Conservation (phyloP, 768 basidiomycete genomes). For the Crucibulum laeve region DNA sequence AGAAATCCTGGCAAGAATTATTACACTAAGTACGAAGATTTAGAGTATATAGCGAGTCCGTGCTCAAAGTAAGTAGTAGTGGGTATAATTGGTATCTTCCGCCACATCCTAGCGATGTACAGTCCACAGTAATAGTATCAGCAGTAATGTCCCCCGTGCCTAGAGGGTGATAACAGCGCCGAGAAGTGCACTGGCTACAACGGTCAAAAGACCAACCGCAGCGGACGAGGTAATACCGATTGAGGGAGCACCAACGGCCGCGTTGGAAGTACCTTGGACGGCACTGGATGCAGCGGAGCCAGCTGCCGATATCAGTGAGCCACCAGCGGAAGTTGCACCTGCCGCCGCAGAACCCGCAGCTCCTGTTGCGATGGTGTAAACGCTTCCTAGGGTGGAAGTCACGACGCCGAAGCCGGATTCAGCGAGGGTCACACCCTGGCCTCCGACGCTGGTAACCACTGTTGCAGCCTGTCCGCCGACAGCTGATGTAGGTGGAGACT, state of each 20-base stretch:
- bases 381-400: conserved; percentile 49
- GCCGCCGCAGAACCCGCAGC: conserved; percentile 23
- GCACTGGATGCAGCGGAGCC: conserved; percentile 17
- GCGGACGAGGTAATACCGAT: conserved; percentile 23
- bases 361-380: conserved; percentile 46
- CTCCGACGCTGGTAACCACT: conserved; percentile 55
- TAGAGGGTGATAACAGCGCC: conserved; percentile 36
- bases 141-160: no score
- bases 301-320: no score
- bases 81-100: no score
- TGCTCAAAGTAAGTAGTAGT: no score
- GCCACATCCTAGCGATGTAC: no score
- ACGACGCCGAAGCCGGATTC: conserved; percentile 31
- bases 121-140: no score
- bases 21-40: no score
- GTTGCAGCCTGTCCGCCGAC: conserved; percentile 48
- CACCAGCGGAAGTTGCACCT: no score
- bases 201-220: conserved; percentile 26
- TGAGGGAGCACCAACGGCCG: conserved; percentile 17
- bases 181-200: conserved; percentile 33
- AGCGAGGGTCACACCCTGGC: conserved; percentile 57
- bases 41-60: no score
- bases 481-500: conserved; percentile 37
- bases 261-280: conserved; percentile 16
- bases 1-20: no score